Percentiles rank a stretch among this genome's conserved stretches.
These are phyloP conservation scores for Saccharum hybrid DNA, from an alignment of 202 grass and related monocot genomes.

Conservation along the genomic window DNA sequence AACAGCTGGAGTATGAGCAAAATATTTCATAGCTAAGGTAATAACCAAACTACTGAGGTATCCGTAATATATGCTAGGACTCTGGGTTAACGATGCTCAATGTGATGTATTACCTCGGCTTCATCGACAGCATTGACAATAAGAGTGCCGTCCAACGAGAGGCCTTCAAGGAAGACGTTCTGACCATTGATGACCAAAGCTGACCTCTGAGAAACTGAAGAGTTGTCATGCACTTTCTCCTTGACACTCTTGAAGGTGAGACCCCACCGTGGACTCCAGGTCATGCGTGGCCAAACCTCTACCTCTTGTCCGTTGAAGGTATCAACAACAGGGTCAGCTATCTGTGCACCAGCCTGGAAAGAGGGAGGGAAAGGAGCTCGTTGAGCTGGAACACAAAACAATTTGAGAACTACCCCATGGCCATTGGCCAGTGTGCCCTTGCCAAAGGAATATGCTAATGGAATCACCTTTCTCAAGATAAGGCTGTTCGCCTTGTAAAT, in stretches of 20 bases:
- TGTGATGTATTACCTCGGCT: conserved; percentile 65
- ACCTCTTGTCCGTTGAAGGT: conserved; percentile 93
- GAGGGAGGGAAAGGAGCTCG: neutral
- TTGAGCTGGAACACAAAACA: conserved; percentile 43
- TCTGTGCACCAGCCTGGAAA: conserved; percentile 70
- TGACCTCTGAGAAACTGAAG: conserved; percentile 69
- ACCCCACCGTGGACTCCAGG: conserved; percentile 88
- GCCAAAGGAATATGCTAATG: conserved; percentile 34
- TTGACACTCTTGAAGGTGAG: conserved; percentile 71
- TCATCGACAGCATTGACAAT: conserved; percentile 66
- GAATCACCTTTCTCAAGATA: conserved; percentile 82
- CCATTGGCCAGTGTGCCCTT: neutral
- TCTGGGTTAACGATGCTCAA: neutral
- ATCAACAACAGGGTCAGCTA: conserved; percentile 67
- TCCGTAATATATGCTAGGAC: neutral
- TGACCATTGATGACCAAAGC: conserved; percentile 66
- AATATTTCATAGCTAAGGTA: neutral
- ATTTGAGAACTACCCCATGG: conserved; percentile 28
- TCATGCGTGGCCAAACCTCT: conserved; percentile 83
- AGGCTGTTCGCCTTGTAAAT: conserved; percentile 94
- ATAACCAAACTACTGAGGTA: neutral
- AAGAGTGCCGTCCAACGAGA: conserved; percentile 80
- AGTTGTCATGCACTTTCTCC: conserved; percentile 52
- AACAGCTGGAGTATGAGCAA: neutral
- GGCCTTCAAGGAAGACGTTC: conserved; percentile 58